phyloP scores from a whole-genome alignment of 345 rosid species.

The Syzygium aqueum region DNA sequence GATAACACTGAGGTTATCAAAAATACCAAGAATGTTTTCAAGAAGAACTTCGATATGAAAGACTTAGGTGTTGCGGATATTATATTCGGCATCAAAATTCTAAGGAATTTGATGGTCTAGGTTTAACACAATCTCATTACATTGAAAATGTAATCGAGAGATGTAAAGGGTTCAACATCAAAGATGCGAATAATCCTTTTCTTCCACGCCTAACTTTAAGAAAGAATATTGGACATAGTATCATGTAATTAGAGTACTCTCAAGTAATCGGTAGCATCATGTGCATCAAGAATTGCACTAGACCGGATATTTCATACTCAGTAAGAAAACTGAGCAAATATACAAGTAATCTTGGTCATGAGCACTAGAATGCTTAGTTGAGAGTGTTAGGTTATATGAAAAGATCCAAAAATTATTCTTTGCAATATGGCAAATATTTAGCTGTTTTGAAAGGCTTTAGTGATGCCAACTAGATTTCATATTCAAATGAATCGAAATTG shows the following conservation, averaged over 20 bases:
- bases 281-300: background rate
- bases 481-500: background rate
- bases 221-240: too few species aligned
- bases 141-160: background rate
- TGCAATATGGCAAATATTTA: background rate
- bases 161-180: background rate
- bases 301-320: background rate
- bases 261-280: too few species aligned
- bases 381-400: background rate
- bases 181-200: background rate
- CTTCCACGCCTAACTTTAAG: background rate
- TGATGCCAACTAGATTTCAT: accelerated
- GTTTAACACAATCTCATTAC: background rate
- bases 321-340: background rate
- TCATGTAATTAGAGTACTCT: accelerated
- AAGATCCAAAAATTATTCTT: background rate
- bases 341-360: background rate
- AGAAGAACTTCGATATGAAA: too few species aligned
- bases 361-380: background rate
- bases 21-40: background rate
- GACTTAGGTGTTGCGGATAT: background rate
- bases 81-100: too few species aligned
- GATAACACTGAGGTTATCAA: background rate
- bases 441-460: background rate
- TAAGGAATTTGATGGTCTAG: too few species aligned